Evolutionary conservation across 2,329 filamentous ascomycete species (phyloP).

Genomic region (Aotearoamyces nothofagi): DNA sequence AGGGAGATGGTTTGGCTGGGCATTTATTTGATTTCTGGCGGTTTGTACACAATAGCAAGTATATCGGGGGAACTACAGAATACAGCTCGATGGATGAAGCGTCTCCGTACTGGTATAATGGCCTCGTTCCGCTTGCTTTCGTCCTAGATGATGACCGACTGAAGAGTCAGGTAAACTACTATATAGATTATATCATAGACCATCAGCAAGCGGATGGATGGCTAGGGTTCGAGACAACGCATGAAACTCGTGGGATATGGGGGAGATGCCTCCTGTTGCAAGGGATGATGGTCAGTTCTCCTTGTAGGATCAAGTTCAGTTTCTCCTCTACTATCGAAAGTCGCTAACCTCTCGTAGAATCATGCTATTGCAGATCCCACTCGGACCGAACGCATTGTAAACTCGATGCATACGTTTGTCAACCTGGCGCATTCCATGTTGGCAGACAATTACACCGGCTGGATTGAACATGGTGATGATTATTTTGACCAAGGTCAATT

Average conservation of each 20-base stretch:
- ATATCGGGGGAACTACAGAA: conserved; percentile 33
- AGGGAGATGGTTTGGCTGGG: conserved; percentile 30
- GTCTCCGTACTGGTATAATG: conserved; percentile 38
- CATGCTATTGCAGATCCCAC: conserved; percentile 31
- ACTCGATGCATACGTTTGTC: conserved; percentile 33
- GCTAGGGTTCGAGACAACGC: conserved; percentile 34
- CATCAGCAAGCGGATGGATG: conserved; percentile 37
- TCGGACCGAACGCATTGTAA: conserved; percentile 27
- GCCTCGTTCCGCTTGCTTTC: conserved; percentile 39
- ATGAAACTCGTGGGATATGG: conserved; percentile 29
- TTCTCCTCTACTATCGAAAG: too few species aligned
- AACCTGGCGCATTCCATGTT: conserved; percentile 38
- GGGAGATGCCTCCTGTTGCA: too few species aligned
- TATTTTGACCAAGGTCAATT: conserved; percentile 23
- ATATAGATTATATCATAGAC: conserved; percentile 30
- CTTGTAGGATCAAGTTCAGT: too few species aligned
- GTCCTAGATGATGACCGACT: conserved; percentile 29
- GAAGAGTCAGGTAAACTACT: conserved; percentile 30
- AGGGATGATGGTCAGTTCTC: too few species aligned
- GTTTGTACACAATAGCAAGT: conserved; percentile 33
- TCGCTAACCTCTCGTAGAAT: too few species aligned
- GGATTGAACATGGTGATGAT: conserved; percentile 26
- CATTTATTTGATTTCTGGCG: conserved; percentile 38
- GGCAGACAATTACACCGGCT: conserved; percentile 32
- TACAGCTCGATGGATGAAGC: conserved; percentile 38